Evolutionary conservation across 2,329 filamentous ascomycete species (phyloP).

Genomic region (Juglanconis oblonga): DNA sequence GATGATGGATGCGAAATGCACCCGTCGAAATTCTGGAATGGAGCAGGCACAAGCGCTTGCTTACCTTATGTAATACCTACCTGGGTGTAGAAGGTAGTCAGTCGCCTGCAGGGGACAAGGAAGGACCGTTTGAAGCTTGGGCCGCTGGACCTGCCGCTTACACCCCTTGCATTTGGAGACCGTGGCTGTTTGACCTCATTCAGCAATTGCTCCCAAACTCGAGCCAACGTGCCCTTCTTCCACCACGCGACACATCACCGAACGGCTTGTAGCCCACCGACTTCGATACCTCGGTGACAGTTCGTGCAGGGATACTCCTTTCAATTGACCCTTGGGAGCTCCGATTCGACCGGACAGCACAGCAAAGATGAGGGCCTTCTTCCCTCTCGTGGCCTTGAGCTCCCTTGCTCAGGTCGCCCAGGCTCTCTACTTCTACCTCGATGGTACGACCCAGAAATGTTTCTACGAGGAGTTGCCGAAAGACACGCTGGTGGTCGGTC

Average conservation of each 20-base stretch:
- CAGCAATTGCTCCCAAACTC: not conserved
- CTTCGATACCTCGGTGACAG: not conserved
- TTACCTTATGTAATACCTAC: not conserved
- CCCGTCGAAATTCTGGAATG: not conserved
- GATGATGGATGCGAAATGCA: not conserved
- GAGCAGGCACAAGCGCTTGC: not conserved
- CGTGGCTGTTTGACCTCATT: constrained; percentile 9
- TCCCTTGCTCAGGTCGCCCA: constrained; percentile 74
- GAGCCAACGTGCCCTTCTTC: not conserved
- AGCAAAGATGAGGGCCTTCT: constrained; percentile 54
- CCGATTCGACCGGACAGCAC: not conserved
- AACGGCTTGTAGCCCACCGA: not conserved
- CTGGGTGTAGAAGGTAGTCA: no score
- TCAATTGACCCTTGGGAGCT: not conserved
- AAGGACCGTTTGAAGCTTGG: constrained; percentile 4
- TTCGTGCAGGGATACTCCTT: not conserved
- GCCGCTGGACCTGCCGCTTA: not conserved
- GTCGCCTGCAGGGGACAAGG: not conserved
- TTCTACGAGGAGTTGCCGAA: constrained; percentile 98
- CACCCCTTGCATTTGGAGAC: constrained; percentile 9
- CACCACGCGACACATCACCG: not conserved
- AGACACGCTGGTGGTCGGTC: constrained; percentile 92
- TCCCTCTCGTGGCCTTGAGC: constrained; percentile 65
- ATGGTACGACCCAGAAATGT: constrained; percentile 82
- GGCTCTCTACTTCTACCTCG: constrained; percentile 94